Evolutionary conservation across 2,329 filamentous ascomycete species (phyloP), one percentile per base, ranked within the genome.

Genomic region (Iodosphaeria phyllophila): DNA sequence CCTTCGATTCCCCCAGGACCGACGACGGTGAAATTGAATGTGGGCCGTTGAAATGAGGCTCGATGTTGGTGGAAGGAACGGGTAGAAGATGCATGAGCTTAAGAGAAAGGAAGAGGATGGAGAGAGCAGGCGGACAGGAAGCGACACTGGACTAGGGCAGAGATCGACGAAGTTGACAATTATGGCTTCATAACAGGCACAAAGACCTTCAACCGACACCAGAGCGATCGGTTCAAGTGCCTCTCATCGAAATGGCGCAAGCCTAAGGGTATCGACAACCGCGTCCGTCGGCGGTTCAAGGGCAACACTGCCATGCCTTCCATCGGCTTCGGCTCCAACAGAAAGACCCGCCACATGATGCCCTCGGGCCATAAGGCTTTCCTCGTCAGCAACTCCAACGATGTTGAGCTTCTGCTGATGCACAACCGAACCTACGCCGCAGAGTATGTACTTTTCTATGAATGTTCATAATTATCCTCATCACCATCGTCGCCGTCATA

Each of bases 241-340:
- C 74, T 95, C 44, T 74, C 68, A 52, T 56, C 77, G 43, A 75
- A 71, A 70, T 98, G 89, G 89, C 78, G 89, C 64, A 98, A 95
- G 73, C 89, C 89, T 45, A 98, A 98, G 80, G 89, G 89, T 82
- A 98, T 98, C 61, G 89, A 98, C 66, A 92, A 84, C 69, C 68
- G 79, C 51, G 86, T 98, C 55, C 79, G 89, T 56, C 74, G 89
- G 70, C 80, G 89, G 44, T 98, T 98, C 72, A 83, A 80, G 64
- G 82, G 89, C 52, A 80, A 79, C 64, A 76, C 77, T 60, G 72
- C 74, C 51, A 95, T 98, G 86, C 89, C 89, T 62, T 92, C 83
- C 69, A 98, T 98, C 56, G 89, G 89, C 51, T 98, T 84, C 58
- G 84, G 89, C 46, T 89, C 79, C 64, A 95, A 95, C 80, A 92